Evolutionary conservation across 495 filamentous ascomycete species (phyloP).

Genomic region (Penicillium mononematosum): DNA sequence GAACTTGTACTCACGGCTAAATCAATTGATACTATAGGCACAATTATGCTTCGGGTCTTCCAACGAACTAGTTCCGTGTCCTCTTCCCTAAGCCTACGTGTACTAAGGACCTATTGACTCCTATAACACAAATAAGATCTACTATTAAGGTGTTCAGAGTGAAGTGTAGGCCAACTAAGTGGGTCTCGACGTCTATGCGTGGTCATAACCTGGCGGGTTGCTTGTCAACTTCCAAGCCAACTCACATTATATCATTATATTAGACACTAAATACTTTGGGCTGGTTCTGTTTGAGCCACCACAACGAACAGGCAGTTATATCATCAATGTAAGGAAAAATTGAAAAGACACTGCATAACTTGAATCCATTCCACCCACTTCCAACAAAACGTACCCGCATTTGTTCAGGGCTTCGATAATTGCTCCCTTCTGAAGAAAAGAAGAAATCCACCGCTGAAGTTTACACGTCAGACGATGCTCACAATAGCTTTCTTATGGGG

Average conservation of each 20-base stretch:
- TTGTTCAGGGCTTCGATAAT: conserved; percentile 59
- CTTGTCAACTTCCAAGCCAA: neutral
- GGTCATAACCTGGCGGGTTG: neutral
- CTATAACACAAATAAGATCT: no score
- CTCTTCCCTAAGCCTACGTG: no score
- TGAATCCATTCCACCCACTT: neutral
- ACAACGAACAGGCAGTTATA: neutral
- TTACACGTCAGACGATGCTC: neutral
- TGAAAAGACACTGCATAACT: neutral
- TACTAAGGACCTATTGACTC: no score
- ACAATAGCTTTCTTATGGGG: neutral
- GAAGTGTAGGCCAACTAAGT: no score
- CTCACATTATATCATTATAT: neutral
- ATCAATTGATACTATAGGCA: no score
- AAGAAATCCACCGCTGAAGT: conserved; percentile 56
- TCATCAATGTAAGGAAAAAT: neutral
- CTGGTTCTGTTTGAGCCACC: neutral
- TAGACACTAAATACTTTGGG: neutral
- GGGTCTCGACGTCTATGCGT: no score
- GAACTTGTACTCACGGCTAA: no score
- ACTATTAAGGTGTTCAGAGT: no score
- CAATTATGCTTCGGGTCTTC: no score
- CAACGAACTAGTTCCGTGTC: no score
- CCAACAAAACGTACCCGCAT: conserved; percentile 1
- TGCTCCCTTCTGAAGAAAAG: conserved; percentile 73